These are phyloP conservation scores for Zygnema cylindricum DNA, from an alignment of 139 green algal genomes.

Conservation along the genomic window DNA sequence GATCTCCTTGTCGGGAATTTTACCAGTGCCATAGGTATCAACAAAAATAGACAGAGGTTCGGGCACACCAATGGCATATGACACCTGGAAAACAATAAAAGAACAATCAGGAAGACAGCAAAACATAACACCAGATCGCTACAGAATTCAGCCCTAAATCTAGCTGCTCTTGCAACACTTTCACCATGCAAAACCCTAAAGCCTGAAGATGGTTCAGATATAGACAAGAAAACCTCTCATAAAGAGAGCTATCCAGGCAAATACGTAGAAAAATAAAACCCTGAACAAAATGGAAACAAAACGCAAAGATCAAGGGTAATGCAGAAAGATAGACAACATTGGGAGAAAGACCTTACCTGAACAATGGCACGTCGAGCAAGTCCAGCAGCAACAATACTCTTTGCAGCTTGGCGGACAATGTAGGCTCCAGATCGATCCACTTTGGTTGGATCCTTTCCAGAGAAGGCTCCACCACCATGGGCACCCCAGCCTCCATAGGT, in stretches of 20 bases:
- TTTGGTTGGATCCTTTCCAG: constrained; percentile 78
- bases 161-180: too few relatives aligned
- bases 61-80: constrained; percentile 95
- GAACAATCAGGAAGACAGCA: too few relatives aligned
- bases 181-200: too few relatives aligned
- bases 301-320: too few relatives aligned
- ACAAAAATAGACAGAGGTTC: constrained; percentile 96
- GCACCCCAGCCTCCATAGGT: constrained; percentile 99
- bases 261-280: too few relatives aligned
- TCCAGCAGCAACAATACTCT: constrained; percentile 91
- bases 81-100: constrained; percentile 88
- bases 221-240: too few relatives aligned
- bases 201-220: too few relatives aligned
- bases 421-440: constrained; percentile 94
- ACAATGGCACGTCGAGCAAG: constrained; percentile 83
- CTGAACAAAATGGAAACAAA: too few relatives aligned
- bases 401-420: constrained; percentile 97
- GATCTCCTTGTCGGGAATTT: constrained; percentile 86
- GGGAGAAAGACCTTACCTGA: constrained; percentile 55
- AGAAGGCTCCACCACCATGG: constrained; percentile 98
- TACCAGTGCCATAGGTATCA: constrained; percentile 95
- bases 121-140: too few relatives aligned
- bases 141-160: too few relatives aligned
- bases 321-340: too few relatives aligned
- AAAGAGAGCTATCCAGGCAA: too few relatives aligned